phyloP scores from a whole-genome alignment of 768 basidiomycete genomes.

The Leccinum truebloodii region DNA sequence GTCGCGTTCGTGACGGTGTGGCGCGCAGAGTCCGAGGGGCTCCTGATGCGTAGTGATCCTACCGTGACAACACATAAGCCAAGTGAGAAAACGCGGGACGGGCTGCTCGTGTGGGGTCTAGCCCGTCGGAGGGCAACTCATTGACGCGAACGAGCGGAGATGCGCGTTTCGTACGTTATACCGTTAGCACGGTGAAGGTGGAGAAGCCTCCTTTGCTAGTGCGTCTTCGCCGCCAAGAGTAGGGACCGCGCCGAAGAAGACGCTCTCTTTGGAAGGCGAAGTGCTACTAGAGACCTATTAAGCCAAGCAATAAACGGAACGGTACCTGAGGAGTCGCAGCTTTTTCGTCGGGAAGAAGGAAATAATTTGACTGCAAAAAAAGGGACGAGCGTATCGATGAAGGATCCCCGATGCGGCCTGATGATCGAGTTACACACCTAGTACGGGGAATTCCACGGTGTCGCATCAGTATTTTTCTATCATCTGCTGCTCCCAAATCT shows the following conservation, averaged over 20 bases:
- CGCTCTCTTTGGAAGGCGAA: constrained; percentile 19
- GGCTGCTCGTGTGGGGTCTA: background rate
- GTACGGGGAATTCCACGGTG: too few relatives aligned
- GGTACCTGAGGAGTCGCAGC: constrained; percentile 1
- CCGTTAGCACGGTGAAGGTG: constrained; percentile 14
- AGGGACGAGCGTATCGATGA: too few relatives aligned
- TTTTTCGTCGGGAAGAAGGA: background rate
- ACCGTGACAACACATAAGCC: constrained; percentile 8
- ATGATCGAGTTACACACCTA: too few relatives aligned
- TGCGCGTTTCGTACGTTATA: constrained; percentile 18
- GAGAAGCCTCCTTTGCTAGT: constrained; percentile 9
- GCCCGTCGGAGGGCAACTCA: constrained; percentile 2
- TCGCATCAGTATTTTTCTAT: too few relatives aligned
- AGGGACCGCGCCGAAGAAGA: constrained; percentile 8
- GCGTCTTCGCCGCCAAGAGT: constrained; percentile 10
- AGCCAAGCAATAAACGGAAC: background rate
- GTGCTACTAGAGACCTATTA: constrained; percentile 4
- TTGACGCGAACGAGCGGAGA: constrained; percentile 8
- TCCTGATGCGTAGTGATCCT: background rate
- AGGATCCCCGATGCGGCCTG: too few relatives aligned
- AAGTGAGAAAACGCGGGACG: constrained; percentile 5
- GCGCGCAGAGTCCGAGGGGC: background rate
- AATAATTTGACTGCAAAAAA: too few relatives aligned
- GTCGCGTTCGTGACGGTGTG: background rate
- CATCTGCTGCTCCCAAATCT: too few relatives aligned